Evolutionary conservation across 2,329 filamentous ascomycete genomes (phyloP).

Genomic region (Curvularia spicifera): DNA sequence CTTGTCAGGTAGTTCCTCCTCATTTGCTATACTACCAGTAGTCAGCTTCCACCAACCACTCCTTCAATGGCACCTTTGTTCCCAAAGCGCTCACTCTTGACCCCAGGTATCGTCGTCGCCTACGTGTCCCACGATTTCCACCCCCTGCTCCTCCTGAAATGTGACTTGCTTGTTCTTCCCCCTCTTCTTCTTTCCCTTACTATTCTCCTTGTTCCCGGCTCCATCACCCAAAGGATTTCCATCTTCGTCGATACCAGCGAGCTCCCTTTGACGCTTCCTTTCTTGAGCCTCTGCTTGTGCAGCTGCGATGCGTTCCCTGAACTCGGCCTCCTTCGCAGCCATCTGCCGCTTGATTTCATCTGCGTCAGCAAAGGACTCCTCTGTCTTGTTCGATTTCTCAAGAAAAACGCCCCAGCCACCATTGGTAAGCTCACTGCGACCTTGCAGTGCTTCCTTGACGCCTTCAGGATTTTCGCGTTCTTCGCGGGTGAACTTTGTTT

Average conservation of each 20-base stretch:
- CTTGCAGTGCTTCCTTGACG: conserved; percentile 67
- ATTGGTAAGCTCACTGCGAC: conserved; percentile 41
- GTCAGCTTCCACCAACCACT: neutral
- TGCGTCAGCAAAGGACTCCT: conserved; percentile 48
- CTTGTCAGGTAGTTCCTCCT: neutral
- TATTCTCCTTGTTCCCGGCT: conserved; percentile 30
- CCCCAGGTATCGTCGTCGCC: conserved; percentile 41
- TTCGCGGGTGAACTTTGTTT: conserved; percentile 82
- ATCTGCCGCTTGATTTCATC: conserved; percentile 44
- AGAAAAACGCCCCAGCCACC: conserved; percentile 52
- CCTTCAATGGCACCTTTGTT: neutral
- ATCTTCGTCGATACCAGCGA: conserved; percentile 34
- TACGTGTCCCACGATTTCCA: conserved; percentile 39
- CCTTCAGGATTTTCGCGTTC: conserved; percentile 69
- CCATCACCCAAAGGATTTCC: conserved; percentile 27
- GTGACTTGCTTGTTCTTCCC: conserved; percentile 37
- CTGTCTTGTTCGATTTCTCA: conserved; percentile 35
- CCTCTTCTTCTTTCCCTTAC: conserved; percentile 41
- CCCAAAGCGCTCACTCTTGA: conserved; percentile 12
- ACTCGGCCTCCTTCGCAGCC: conserved; percentile 31
- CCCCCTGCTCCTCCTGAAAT: conserved; percentile 38
- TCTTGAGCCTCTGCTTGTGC: conserved; percentile 46
- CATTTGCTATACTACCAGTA: neutral
- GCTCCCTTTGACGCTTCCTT: conserved; percentile 43
- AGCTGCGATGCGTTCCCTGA: conserved; percentile 46